phyloP scores from a whole-genome alignment of 352 stramenopile genomes.

The Pythium sukuiense region DNA sequence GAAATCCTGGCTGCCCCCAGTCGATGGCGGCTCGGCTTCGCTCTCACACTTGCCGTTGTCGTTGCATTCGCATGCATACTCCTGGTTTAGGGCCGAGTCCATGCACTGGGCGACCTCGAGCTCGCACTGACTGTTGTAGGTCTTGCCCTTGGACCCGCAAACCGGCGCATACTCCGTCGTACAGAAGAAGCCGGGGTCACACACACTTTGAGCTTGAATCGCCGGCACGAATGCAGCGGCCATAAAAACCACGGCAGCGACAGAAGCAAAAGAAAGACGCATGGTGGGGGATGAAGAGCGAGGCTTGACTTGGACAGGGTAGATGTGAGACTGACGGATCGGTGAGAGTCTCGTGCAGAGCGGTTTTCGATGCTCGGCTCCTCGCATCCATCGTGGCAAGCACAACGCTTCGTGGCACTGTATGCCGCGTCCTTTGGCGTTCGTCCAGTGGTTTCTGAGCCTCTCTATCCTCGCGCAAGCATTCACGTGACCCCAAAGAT shows the following conservation, averaged over 20 bases:
- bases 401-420: no score
- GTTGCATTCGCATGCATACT: neutral
- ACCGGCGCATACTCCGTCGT: constrained; percentile 3
- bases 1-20: neutral
- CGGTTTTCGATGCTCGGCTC: no score
- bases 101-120: constrained; percentile 14
- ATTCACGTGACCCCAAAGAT: no score
- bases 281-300: no score
- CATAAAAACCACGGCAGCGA: neutral
- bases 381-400: no score
- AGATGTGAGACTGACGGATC: no score
- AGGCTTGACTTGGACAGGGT: no score
- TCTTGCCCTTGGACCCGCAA: neutral
- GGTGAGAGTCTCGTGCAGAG: no score
- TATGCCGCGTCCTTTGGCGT: no score
- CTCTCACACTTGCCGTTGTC: neutral
- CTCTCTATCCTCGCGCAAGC: no score
- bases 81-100: neutral
- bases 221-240: neutral
- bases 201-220: neutral
- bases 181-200: constrained; percentile 1
- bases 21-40: neutral
- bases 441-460: no score
- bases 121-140: constrained; percentile 8
- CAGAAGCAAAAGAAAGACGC: neutral